Evolutionary conservation across 208 protist species (phyloP), one percentile per base, ranked within the genome.

Genomic region (Wallacemonas collosoma): DNA sequence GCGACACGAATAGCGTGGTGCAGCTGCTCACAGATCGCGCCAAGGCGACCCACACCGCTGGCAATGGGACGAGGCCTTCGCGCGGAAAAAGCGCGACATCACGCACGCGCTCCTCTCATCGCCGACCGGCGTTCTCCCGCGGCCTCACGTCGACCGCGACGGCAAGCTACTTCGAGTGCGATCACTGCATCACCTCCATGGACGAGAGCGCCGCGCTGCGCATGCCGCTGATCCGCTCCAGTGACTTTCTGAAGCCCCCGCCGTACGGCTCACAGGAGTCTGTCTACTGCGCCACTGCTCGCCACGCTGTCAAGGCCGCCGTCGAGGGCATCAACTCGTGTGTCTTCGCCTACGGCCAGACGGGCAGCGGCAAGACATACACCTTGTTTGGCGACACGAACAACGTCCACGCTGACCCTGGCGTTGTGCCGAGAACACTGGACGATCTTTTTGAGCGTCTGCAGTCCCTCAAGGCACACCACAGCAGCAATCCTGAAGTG

Each of bases 321-420:
- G 78, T 97, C 35, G 89, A 93, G 44, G 93, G 93, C 60, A 93
- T 94, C 71, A 97, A 97, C 74, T 88, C 81, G 17, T 94, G 86
- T 61, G 80, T 96, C 9, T 92, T 96, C 70, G 89, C 91, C n/a
- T 96, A 96, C 70, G 91, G 91, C 17, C 89, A 94, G 74, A 96
- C 91, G 4, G 91, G 91, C 47, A 89, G 80, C 66, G 91, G 91
- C 8, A 96, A 96, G 78, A 96, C 88, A 2, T 90, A 93, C 77
- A 94, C 91, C 41, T 77, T 97, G 38, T 93, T 95, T 57, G 92
- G 92, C 26, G 86, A 93, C 73, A 83, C 81, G 7, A 61, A 68
- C 17, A 85, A 82, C 73, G 78, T 88, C 53, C 77, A 70, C 35
- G 79, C 78, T 43, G 86, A 93, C 58, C 83, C 88, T 12, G 89